phyloP scores from a whole-genome alignment of 2,329 filamentous ascomycete genomes.

The Fusarium sp. region DNA sequence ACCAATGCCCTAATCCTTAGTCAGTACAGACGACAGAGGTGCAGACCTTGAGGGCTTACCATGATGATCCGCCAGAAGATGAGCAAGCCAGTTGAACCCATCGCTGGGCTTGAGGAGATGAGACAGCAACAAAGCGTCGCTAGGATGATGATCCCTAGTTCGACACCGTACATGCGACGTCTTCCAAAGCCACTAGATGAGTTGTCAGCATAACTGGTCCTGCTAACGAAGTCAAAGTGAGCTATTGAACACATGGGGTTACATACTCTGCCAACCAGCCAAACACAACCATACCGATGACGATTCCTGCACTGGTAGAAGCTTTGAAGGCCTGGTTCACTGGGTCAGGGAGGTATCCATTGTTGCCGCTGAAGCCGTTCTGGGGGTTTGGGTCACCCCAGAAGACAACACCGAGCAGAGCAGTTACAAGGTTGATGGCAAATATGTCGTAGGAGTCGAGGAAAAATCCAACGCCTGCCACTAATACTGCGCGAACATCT shows the following conservation, averaged over 20 bases:
- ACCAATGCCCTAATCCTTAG: conserved; percentile 67
- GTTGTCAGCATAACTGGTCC: conserved; percentile 22
- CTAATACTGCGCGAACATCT: conserved; percentile 77
- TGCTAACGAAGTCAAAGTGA: neutral
- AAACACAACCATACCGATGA: conserved; percentile 82
- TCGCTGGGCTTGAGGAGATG: conserved; percentile 68
- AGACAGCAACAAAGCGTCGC: conserved; percentile 76
- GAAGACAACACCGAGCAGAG: conserved; percentile 80
- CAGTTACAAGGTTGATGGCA: conserved; percentile 79
- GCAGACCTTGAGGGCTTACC: conserved; percentile 52
- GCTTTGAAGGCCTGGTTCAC: conserved; percentile 83
- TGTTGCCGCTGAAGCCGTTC: conserved; percentile 63
- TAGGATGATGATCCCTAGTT: conserved; percentile 78
- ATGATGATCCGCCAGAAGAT: conserved; percentile 83
- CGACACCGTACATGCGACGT: conserved; percentile 85
- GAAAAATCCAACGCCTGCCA: conserved; percentile 86
- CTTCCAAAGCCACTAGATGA: conserved; percentile 69
- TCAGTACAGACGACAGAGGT: conserved; percentile 18
- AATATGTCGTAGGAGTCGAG: conserved; percentile 87
- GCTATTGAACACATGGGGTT: neutral
- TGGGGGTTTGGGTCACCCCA: conserved; percentile 64
- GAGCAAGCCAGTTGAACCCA: conserved; percentile 70
- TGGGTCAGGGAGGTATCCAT: conserved; percentile 69
- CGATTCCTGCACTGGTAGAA: conserved; percentile 82
- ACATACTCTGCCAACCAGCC: conserved; percentile 78